These are phyloP conservation scores for Prunus davidiana DNA, from an alignment of 306 rosid species.

Conservation along the genomic window DNA sequence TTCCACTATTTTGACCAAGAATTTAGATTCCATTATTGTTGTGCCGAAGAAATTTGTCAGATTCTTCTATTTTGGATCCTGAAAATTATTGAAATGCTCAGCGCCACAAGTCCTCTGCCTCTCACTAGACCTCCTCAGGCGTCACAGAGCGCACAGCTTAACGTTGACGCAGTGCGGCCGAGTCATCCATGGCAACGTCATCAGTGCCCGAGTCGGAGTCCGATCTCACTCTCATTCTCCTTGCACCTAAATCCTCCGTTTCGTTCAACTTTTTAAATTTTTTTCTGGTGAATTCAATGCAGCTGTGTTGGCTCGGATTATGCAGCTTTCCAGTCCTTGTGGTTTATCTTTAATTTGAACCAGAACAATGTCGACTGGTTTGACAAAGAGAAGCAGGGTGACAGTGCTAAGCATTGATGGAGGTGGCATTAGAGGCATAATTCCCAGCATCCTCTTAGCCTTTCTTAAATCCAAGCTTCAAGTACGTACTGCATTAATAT, in stretches of 20 bases:
- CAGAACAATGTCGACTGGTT: constrained; percentile 5
- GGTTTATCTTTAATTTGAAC: not conserved
- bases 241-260: not conserved
- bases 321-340: constrained; percentile 27
- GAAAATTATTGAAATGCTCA: not conserved
- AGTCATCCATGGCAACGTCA: constrained; percentile 30
- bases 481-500: constrained; percentile 1
- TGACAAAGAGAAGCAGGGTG: constrained; percentile 15
- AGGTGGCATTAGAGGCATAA: constrained; percentile 41
- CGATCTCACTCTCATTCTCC: constrained; percentile 15
- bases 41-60: not conserved
- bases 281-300: constrained; percentile 10
- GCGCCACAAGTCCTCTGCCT: not conserved
- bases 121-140: not conserved
- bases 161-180: constrained; percentile 19
- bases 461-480: constrained; percentile 43
- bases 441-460: constrained; percentile 27
- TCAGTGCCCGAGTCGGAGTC: constrained; percentile 15
- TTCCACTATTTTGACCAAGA: not conserved
- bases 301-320: constrained; percentile 43
- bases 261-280: not conserved
- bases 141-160: not conserved
- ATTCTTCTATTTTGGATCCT: not conserved
- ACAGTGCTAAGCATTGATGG: constrained; percentile 42
- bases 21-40: not conserved